A percentile compares a stretch with the other conserved stretches of the same genome.
Evolutionary conservation across 768 basidiomycete species (phyloP).

Genomic region (Termitomyces sp.): DNA sequence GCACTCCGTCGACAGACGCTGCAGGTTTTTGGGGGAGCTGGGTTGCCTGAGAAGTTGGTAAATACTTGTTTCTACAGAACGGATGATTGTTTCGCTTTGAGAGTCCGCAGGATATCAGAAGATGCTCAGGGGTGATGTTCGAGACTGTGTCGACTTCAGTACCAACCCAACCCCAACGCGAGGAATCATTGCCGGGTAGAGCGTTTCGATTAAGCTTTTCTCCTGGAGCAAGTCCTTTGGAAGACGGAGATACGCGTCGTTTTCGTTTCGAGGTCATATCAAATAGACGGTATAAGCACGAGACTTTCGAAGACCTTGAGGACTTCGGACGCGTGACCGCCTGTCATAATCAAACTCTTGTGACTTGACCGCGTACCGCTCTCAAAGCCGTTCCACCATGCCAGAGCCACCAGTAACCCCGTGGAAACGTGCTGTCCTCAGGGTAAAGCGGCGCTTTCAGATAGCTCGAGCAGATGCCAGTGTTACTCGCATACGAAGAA

Average conservation of each 20-base stretch:
- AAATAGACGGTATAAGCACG: conserved; percentile 3
- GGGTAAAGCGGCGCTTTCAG: conserved; percentile 19
- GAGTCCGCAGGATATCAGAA: conserved; percentile 65
- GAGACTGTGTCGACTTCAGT: conserved; percentile 53
- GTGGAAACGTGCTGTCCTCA: conserved; percentile 13
- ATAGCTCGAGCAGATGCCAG: conserved; percentile 22
- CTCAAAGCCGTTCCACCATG: not conserved
- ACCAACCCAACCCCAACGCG: conserved; percentile 81
- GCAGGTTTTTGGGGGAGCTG: conserved; percentile 4
- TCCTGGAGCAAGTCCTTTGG: conserved; percentile 55
- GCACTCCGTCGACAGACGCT: conserved; percentile 33
- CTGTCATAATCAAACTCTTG: not conserved
- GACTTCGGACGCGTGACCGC: conserved; percentile 7
- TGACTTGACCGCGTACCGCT: not conserved
- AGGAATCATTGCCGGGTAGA: conserved; percentile 39
- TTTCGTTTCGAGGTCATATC: conserved; percentile 59
- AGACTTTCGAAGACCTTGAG: not conserved
- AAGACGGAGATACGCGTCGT: conserved; percentile 40
- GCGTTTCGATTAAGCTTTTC: conserved; percentile 59
- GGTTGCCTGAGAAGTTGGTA: conserved; percentile 17
- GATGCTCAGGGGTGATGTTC: conserved; percentile 66
- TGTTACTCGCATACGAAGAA: conserved; percentile 41
- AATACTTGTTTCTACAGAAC: conserved; percentile 59
- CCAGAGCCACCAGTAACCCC: not conserved
- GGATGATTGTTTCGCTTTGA: conserved; percentile 44